These are phyloP conservation scores for Glebionis coronaria DNA, from an alignment of 129 eudicot species.

Conservation along the genomic window DNA sequence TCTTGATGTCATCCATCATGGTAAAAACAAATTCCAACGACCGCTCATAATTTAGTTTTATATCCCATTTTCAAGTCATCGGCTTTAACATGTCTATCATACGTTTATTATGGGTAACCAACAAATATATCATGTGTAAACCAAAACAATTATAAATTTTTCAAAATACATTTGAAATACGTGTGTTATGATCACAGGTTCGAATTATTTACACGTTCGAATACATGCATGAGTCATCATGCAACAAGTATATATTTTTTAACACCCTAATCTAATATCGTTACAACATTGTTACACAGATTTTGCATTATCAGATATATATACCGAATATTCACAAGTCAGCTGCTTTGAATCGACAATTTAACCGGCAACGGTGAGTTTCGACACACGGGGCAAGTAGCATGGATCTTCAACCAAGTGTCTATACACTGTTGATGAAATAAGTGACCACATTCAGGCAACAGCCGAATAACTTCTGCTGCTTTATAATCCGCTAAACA, in stretches of 20 bases:
- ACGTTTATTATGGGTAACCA: too few relatives aligned
- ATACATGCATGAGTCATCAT: not conserved
- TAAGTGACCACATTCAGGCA: not conserved
- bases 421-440: not conserved
- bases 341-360: constrained; percentile 16
- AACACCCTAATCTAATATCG: not conserved
- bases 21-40: too few relatives aligned
- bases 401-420: not conserved
- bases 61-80: too few relatives aligned
- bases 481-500: not conserved
- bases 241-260: not conserved
- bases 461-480: not conserved
- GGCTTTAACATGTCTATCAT: too few relatives aligned
- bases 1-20: too few relatives aligned
- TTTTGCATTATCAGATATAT: not conserved
- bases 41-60: too few relatives aligned
- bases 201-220: too few relatives aligned
- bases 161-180: too few relatives aligned
- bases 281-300: not conserved
- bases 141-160: too few relatives aligned
- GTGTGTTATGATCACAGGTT: too few relatives aligned
- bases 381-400: constrained; percentile 4
- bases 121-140: too few relatives aligned
- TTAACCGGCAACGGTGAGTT: not conserved
- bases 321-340: not conserved